Evolutionary conservation across 257 asterid genomes (phyloP).

Genomic region (Cruciata laevipes): DNA sequence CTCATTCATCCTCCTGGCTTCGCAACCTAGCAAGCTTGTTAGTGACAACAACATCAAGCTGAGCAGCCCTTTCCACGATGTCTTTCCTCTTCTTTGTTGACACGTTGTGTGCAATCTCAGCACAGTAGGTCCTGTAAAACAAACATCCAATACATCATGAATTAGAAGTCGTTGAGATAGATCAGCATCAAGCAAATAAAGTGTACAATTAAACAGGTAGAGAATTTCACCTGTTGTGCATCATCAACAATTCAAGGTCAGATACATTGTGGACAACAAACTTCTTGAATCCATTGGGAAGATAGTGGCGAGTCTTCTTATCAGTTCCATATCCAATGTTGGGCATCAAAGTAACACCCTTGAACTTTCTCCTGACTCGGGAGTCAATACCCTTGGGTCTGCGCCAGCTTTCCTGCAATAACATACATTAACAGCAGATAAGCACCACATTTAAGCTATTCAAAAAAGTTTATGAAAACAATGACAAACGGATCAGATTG

Average conservation of each 20-base stretch:
- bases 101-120: slow-evolving; percentile 60
- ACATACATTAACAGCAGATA: background rate
- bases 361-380: slow-evolving; percentile 65
- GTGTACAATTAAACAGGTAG: no score
- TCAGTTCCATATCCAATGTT: slow-evolving; percentile 71
- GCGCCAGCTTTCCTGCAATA: slow-evolving; percentile 49
- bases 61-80: slow-evolving; percentile 53
- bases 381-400: slow-evolving; percentile 79
- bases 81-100: slow-evolving; percentile 62
- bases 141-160: no score
- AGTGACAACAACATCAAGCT: slow-evolving; percentile 58
- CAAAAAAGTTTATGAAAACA: background rate
- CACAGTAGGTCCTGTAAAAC: slow-evolving; percentile 44
- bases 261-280: slow-evolving; percentile 52
- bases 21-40: slow-evolving; percentile 70
- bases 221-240: slow-evolving; percentile 51
- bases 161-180: no score
- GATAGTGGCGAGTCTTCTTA: slow-evolving; percentile 58
- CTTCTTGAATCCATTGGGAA: slow-evolving; percentile 64
- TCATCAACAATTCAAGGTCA: slow-evolving; percentile 64
- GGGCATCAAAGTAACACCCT: slow-evolving; percentile 63
- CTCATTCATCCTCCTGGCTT: slow-evolving; percentile 70
- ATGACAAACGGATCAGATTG: background rate
- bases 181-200: no score
- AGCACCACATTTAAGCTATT: background rate